phyloP scores from a whole-genome alignment of 2,329 filamentous ascomycete species.

The Paraphoma chrysanthemicola region DNA sequence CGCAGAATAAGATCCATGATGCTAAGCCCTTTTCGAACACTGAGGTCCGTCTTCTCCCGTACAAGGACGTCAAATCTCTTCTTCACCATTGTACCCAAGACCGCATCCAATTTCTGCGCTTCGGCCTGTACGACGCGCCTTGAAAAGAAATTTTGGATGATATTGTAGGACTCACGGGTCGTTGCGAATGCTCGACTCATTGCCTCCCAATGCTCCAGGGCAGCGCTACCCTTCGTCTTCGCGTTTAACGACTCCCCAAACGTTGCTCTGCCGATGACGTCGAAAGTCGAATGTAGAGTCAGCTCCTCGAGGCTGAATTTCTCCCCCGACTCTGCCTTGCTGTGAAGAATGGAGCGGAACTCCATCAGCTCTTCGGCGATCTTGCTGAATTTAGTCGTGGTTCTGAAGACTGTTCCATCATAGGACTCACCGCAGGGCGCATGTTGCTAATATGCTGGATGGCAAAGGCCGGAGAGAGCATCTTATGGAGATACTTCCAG shows the following conservation, averaged over 20 bases:
- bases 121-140: constrained; percentile 13
- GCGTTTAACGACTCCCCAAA: constrained; percentile 34
- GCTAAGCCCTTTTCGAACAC: constrained; percentile 44
- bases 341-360: constrained; percentile 33
- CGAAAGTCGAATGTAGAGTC: constrained; percentile 30
- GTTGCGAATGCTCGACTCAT: constrained; percentile 19
- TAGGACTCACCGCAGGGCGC: constrained; percentile 14
- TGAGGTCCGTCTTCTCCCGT: constrained; percentile 41
- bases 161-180: constrained; percentile 27
- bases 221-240: constrained; percentile 28
- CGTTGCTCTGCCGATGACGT: constrained; percentile 32
- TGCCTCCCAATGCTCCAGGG: constrained; percentile 25
- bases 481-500: constrained; percentile 46
- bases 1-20: constrained; percentile 44
- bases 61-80: constrained; percentile 45
- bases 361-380: constrained; percentile 43
- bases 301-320: constrained; percentile 33
- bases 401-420: background rate
- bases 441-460: constrained; percentile 38
- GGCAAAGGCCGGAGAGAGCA: constrained; percentile 47
- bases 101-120: constrained; percentile 35
- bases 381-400: background rate
- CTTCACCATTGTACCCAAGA: constrained; percentile 43
- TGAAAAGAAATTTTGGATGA: constrained; percentile 20
- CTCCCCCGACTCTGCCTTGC: constrained; percentile 26